These are phyloP conservation scores for Euphrasia confusa DNA, from an alignment of 257 asterid genomes.

Conservation along the genomic window DNA sequence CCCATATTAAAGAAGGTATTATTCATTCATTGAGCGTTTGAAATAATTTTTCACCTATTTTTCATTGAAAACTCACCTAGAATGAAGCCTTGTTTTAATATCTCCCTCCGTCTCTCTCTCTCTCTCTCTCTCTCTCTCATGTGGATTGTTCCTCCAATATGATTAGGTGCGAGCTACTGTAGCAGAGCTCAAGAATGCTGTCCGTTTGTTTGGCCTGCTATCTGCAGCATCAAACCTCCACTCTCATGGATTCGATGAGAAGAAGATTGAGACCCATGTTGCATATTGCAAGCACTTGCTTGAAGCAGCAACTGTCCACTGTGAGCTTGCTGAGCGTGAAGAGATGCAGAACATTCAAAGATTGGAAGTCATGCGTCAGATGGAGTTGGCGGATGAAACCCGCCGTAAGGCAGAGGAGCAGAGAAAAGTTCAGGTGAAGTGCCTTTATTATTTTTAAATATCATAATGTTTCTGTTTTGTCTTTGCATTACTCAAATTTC, in stretches of 20 bases:
- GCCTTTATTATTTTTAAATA: slow-evolving; percentile 6
- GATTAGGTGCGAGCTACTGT: slow-evolving; percentile 81
- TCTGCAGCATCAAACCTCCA: slow-evolving; percentile 88
- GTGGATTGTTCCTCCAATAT: slow-evolving; percentile 17
- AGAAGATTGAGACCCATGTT: slow-evolving; percentile 95
- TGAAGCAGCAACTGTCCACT: slow-evolving; percentile 88
- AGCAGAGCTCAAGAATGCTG: slow-evolving; percentile 94
- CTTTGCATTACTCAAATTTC: slow-evolving; percentile 24
- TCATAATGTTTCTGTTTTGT: not conserved
- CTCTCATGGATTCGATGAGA: slow-evolving; percentile 93
- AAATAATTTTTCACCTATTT: not conserved
- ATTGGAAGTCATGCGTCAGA: slow-evolving; percentile 79
- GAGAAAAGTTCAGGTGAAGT: slow-evolving; percentile 69
- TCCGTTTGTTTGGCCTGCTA: slow-evolving; percentile 85
- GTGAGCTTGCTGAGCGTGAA: slow-evolving; percentile 93
- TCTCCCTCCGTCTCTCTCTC: slow-evolving; percentile 7
- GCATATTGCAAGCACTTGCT: slow-evolving; percentile 93
- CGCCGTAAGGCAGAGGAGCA: slow-evolving; percentile 90
- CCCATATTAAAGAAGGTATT: not conserved
- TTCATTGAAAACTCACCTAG: slow-evolving; percentile 2
- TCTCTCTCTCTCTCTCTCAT: slow-evolving; percentile 3
- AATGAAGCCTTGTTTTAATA: not conserved
- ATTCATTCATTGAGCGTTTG: slow-evolving; percentile 6
- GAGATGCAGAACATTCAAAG: slow-evolving; percentile 77
- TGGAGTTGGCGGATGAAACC: slow-evolving; percentile 81